Evolutionary conservation across 108 stramenopile genomes (phyloP).

Genomic region (Skeletonema tropicum): DNA sequence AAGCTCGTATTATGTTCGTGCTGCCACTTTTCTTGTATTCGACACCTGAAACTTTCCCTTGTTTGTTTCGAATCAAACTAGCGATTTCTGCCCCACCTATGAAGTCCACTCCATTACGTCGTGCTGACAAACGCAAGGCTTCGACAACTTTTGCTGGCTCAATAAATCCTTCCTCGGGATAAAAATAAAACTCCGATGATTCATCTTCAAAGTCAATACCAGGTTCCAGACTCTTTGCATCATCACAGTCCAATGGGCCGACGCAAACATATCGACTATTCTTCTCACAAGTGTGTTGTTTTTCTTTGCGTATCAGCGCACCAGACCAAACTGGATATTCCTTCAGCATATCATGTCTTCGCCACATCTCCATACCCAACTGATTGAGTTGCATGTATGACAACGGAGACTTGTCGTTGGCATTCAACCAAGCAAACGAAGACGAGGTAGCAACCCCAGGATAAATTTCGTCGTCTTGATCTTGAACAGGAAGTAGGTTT

Average conservation of each 20-base stretch:
- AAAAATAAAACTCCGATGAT: constrained; percentile 46
- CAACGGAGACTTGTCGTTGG: constrained; percentile 61
- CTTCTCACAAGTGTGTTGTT: not conserved
- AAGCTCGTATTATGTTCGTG: not conserved
- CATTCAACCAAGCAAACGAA: constrained; percentile 78
- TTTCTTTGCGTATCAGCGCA: constrained; percentile 46
- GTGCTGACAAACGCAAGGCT: constrained; percentile 42
- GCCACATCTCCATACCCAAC: constrained; percentile 67
- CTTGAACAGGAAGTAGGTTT: constrained; percentile 26
- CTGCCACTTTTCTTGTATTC: constrained; percentile 9
- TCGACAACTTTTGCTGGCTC: constrained; percentile 53
- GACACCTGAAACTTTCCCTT: constrained; percentile 26
- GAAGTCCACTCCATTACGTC: constrained; percentile 46
- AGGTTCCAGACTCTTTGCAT: constrained; percentile 29
- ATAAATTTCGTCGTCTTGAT: constrained; percentile 17
- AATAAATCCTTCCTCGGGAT: constrained; percentile 68
- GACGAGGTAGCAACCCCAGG: constrained; percentile 52
- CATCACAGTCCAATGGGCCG: constrained; percentile 28
- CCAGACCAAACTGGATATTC: constrained; percentile 56
- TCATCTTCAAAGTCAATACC: constrained; percentile 13
- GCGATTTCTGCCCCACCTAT: constrained; percentile 32
- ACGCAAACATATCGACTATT: constrained; percentile 16
- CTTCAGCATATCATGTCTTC: constrained; percentile 41
- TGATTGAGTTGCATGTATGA: constrained; percentile 60
- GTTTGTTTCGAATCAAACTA: constrained; percentile 32